Conservation (phyloP, 257 asterid species). For the Nicotiana knightiana region DNA sequence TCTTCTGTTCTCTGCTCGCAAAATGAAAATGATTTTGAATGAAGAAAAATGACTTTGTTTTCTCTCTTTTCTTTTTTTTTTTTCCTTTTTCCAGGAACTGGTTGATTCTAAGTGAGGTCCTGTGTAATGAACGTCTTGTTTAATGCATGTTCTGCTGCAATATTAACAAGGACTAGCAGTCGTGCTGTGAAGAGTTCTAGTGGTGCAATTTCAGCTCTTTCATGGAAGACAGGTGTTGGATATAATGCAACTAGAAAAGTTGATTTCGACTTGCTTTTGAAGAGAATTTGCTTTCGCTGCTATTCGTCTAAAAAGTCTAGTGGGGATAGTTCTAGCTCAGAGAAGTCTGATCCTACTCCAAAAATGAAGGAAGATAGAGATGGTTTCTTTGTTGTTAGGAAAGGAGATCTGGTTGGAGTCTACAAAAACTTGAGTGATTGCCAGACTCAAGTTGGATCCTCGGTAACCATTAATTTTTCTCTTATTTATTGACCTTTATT, state of each 20-base stretch:
- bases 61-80: neutral
- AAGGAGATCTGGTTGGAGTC: slow-evolving; percentile 84
- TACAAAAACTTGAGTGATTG: slow-evolving; percentile 87
- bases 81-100: neutral
- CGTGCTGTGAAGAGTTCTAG: slow-evolving; percentile 29
- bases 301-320: slow-evolving; percentile 51
- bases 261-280: slow-evolving; percentile 27
- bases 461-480: slow-evolving; percentile 43
- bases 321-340: slow-evolving; percentile 33
- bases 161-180: slow-evolving; percentile 36
- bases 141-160: slow-evolving; percentile 42
- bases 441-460: slow-evolving; percentile 91
- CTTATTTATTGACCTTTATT: neutral
- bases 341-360: slow-evolving; percentile 27
- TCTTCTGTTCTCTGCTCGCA: neutral
- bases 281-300: slow-evolving; percentile 36
- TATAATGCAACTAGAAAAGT: slow-evolving; percentile 35
- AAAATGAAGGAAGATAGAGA: slow-evolving; percentile 80
- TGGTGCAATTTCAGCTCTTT: slow-evolving; percentile 28
- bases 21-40: neutral
- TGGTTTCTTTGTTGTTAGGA: slow-evolving; percentile 88
- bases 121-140: slow-evolving; percentile 67
- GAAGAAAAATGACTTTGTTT: neutral
- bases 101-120: slow-evolving; percentile 12
- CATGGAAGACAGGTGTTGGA: slow-evolving; percentile 34